Evolutionary conservation across 2,329 filamentous ascomycete species (phyloP).

Genomic region (Neopestalotiopsis clavispora): DNA sequence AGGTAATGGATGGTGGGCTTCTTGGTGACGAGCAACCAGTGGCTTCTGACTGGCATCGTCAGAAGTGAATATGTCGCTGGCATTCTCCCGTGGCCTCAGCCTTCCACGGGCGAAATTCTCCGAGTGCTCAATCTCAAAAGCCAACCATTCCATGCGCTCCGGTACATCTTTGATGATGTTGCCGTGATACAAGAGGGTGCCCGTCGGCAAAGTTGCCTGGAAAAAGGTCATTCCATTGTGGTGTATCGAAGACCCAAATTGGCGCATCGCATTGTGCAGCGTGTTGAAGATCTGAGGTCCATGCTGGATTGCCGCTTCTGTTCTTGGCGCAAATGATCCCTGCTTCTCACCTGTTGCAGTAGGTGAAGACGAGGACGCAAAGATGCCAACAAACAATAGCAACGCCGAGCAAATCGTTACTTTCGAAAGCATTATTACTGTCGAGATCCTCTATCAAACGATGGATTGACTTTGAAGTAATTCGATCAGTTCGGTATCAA

Average conservation of each 20-base stretch:
- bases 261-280: constrained; percentile 72
- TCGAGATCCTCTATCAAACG: background rate
- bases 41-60: background rate
- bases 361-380: background rate
- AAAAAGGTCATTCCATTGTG: constrained; percentile 81
- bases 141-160: constrained; percentile 69
- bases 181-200: constrained; percentile 73
- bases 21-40: background rate
- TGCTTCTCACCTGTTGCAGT: background rate
- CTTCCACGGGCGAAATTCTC: constrained; percentile 59
- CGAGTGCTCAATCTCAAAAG: constrained; percentile 79
- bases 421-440: background rate
- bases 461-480: background rate
- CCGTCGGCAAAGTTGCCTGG: constrained; percentile 66
- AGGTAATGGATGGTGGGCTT: background rate
- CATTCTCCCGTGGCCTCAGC: background rate
- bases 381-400: background rate
- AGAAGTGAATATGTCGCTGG: background rate
- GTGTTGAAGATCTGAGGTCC: constrained; percentile 74
- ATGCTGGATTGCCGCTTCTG: constrained; percentile 50
- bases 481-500: background rate
- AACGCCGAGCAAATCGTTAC: background rate
- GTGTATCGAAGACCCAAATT: constrained; percentile 74
- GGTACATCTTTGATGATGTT: constrained; percentile 50
- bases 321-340: constrained; percentile 37